Conservation (phyloP, 2,329 filamentous ascomycete species). For the Didymella keratinophila region DNA sequence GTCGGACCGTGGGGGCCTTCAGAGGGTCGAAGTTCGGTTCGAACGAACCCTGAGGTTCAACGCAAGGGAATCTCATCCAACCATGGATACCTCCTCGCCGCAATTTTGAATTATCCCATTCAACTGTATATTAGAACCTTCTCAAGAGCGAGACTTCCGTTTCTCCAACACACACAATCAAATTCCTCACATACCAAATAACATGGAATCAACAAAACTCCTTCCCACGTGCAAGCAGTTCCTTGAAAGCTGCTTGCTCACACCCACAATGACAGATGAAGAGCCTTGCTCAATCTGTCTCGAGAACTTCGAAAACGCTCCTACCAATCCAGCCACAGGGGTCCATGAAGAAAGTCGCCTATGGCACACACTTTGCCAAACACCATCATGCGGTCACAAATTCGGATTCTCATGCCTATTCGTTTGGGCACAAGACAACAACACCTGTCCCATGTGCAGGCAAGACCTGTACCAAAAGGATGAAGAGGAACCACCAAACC, state of each 20-base stretch:
- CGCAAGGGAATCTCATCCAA: neutral
- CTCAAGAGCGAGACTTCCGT: neutral
- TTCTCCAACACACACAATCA: too few relatives aligned
- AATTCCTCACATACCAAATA: neutral
- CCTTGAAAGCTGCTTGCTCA: neutral
- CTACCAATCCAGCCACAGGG: neutral
- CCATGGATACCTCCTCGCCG: neutral
- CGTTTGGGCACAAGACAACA: neutral
- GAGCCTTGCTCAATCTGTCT: neutral
- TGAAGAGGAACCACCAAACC: neutral
- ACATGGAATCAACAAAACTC: neutral
- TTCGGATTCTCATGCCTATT: neutral
- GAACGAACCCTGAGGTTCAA: neutral
- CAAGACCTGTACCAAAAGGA: neutral
- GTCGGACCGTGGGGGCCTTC: neutral
- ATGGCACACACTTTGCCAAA: neutral
- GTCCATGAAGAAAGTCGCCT: neutral
- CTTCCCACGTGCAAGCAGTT: neutral
- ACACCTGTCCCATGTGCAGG: neutral
- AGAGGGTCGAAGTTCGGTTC: neutral
- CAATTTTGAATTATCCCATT: neutral
- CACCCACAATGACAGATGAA: neutral
- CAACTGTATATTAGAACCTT: neutral
- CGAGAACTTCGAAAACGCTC: neutral
- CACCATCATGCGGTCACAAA: neutral